These are phyloP conservation scores for Candida anutae DNA, from an alignment of 1,139 yeast species.

Conservation along the genomic window DNA sequence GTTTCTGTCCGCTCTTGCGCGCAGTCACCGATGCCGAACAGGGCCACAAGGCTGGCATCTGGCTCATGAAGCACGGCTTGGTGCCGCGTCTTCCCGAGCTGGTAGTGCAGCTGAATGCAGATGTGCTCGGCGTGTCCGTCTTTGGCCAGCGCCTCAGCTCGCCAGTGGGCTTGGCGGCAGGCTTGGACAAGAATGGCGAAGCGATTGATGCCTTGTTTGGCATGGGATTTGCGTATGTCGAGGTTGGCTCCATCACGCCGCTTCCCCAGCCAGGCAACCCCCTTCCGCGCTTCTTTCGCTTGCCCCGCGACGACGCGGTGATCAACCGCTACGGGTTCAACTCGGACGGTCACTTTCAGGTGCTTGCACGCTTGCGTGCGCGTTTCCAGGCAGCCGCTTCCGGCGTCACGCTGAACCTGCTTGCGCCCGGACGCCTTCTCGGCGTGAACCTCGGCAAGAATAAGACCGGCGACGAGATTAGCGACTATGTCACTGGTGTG, in stretches of 20 bases:
- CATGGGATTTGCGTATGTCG: slow-evolving; percentile 83
- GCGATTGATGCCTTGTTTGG: slow-evolving; percentile 79
- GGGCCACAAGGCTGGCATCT: slow-evolving; percentile 74
- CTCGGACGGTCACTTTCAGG: slow-evolving; percentile 78
- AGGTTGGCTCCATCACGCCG: slow-evolving; percentile 91
- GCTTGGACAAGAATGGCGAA: slow-evolving; percentile 90
- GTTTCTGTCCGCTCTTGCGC: slow-evolving; percentile 70
- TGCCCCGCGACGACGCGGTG: slow-evolving; percentile 80
- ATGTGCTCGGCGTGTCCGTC: slow-evolving; percentile 48
- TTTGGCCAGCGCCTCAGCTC: slow-evolving; percentile 58
- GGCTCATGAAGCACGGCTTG: slow-evolving; percentile 61
- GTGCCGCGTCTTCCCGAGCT: slow-evolving; percentile 54
- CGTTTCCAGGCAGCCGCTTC: slow-evolving; percentile 39
- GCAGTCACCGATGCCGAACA: slow-evolving; percentile 71
- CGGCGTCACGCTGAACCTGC: slow-evolving; percentile 43
- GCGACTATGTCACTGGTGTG: slow-evolving; percentile 83
- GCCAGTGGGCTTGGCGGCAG: slow-evolving; percentile 94
- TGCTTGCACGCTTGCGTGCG: slow-evolving; percentile 53
- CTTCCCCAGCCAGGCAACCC: slow-evolving; percentile 93
- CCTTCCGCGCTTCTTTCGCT: slow-evolving; percentile 78
- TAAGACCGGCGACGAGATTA: slow-evolving; percentile 82
- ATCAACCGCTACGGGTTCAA: slow-evolving; percentile 94
- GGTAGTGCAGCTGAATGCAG: slow-evolving; percentile 35
- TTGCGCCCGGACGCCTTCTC: slow-evolving; percentile 56
- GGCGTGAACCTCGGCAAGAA: slow-evolving; percentile 89